Evolutionary conservation across 495 filamentous ascomycete genomes (phyloP).

Genomic region (Penicillium longicatenatum): DNA sequence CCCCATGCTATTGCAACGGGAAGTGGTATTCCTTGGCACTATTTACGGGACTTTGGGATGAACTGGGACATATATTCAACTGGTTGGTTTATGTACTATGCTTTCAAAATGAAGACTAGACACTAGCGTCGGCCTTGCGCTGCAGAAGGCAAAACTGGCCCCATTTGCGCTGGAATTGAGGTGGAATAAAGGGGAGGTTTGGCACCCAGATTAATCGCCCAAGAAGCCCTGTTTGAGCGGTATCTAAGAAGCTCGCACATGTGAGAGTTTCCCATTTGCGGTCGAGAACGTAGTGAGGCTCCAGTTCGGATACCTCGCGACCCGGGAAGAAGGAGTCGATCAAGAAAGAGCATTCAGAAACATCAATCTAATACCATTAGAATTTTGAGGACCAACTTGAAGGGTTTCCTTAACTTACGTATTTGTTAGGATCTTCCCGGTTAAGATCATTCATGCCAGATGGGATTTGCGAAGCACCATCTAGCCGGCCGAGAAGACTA

Average conservation of each 20-base stretch:
- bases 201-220: slow-evolving; percentile 87
- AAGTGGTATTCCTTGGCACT: background rate
- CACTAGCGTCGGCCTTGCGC: slow-evolving; percentile 30
- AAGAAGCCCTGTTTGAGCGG: slow-evolving; percentile 67
- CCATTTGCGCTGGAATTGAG: slow-evolving; percentile 70
- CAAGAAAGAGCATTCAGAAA: slow-evolving; percentile 76
- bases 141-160: slow-evolving; percentile 79
- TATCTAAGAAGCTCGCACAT: slow-evolving; percentile 81
- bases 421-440: slow-evolving; percentile 82
- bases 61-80: background rate
- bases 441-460: slow-evolving; percentile 93
- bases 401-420: slow-evolving; percentile 53
- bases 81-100: background rate
- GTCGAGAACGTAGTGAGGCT: slow-evolving; percentile 76
- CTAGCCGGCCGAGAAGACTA: slow-evolving; percentile 60
- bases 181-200: slow-evolving; percentile 67
- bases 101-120: slow-evolving; percentile 5
- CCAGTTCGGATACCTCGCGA: slow-evolving; percentile 54
- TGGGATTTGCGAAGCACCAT: slow-evolving; percentile 78
- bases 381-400: background rate
- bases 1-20: background rate
- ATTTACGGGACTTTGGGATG: background rate
- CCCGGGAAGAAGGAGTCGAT: slow-evolving; percentile 83
- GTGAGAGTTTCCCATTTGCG: slow-evolving; percentile 70
- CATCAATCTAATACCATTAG: slow-evolving; percentile 55